Evolutionary conservation across 306 rosid genomes (phyloP).

Genomic region (Cucurbita pepo): DNA sequence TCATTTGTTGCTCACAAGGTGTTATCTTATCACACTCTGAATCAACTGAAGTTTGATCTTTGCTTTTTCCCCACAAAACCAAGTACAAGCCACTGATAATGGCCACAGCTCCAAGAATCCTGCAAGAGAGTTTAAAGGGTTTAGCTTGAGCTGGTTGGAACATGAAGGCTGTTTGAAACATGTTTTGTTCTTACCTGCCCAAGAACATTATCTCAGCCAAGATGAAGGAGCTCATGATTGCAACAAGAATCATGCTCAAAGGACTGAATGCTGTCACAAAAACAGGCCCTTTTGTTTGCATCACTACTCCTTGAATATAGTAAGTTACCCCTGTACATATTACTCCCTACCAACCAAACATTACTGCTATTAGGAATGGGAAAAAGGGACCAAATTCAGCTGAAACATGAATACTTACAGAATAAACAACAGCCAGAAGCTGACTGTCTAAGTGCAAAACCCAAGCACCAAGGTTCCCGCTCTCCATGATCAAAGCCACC

Average conservation of each 20-base stretch:
- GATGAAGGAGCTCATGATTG: conserved; percentile 26
- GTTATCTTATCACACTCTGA: background rate
- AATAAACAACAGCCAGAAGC: conserved; percentile 16
- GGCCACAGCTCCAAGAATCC: conserved; percentile 26
- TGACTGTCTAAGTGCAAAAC: conserved; percentile 19
- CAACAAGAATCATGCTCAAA: conserved; percentile 30
- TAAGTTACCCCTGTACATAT: conserved; percentile 23
- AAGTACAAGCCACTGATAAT: conserved; percentile 26
- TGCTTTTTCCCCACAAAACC: conserved; percentile 37
- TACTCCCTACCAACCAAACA: conserved; percentile 27
- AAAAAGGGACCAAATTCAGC: too few relatives aligned
- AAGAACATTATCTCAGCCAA: conserved; percentile 23
- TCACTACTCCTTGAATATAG: conserved; percentile 29
- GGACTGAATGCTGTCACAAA: conserved; percentile 33
- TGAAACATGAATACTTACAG: background rate
- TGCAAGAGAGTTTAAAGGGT: background rate
- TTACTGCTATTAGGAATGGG: too few relatives aligned
- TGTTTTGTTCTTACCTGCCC: conserved; percentile 18
- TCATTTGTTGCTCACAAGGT: conserved; percentile 2
- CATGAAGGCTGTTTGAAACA: too few relatives aligned
- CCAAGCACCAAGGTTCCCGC: conserved; percentile 37
- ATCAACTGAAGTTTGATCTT: conserved; percentile 7
- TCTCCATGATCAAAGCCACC: conserved; percentile 21
- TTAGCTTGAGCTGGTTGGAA: too few relatives aligned
- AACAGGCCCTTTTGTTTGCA: conserved; percentile 43